Conservation (phyloP, 176 grass and related monocot genomes). For the Triticum dicoccoides region DNA sequence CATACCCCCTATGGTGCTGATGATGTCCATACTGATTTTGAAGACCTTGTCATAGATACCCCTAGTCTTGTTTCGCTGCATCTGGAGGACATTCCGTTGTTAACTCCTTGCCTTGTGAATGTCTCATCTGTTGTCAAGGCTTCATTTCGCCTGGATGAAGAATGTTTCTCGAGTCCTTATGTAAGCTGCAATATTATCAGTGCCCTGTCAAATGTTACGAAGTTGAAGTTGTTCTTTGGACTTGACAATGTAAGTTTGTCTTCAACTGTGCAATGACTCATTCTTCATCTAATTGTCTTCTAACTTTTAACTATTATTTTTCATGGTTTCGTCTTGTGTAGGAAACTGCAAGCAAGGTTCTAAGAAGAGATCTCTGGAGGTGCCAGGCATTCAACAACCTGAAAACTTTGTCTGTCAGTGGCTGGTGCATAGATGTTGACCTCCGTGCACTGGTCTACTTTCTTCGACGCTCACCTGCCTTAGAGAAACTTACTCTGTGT, state of each 20-base stretch:
- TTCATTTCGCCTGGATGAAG: not conserved
- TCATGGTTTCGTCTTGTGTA: not conserved
- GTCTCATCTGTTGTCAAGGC: not conserved
- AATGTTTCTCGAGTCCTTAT: not conserved
- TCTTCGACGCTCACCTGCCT: not conserved
- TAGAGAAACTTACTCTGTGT: not conserved
- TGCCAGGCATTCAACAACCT: not conserved
- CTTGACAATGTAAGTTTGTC: not conserved
- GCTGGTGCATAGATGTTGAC: not conserved
- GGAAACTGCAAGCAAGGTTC: not conserved
- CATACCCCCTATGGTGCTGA: not conserved
- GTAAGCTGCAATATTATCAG: not conserved
- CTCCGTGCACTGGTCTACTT: not conserved
- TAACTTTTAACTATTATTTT: not conserved
- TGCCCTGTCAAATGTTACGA: not conserved
- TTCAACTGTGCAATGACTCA: not conserved
- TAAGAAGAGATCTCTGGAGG: not conserved
- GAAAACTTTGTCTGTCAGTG: not conserved
- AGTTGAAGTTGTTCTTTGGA: not conserved
- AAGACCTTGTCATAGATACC: conserved; percentile 13
- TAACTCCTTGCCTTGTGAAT: conserved; percentile 4
- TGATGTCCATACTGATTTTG: not conserved
- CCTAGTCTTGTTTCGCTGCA: conserved; percentile 12
- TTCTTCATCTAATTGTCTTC: not conserved
- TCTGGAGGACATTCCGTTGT: not conserved